Base-by-base conservation (phyloP, 176 grass and related monocot genomes). In the Oryza meyeriana region DNA sequence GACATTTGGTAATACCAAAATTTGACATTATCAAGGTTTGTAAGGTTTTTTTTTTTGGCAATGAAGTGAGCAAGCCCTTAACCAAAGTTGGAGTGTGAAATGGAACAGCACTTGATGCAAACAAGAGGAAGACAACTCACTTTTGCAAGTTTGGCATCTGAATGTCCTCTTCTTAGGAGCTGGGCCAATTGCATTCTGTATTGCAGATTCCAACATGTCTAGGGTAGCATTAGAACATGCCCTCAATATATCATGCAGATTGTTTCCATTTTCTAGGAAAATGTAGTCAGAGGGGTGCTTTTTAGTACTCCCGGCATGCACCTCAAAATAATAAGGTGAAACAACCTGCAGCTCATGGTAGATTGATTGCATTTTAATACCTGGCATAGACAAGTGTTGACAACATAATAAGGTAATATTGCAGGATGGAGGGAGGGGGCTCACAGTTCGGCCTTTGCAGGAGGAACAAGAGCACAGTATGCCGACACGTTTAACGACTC, bases 261-360 rank as follows among this genome's bases (percentile, higher is more conserved):
- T 89, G 65, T 75, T 91, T 83, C 92, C 92, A 75, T 81, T 94
- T 71, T 89, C 75, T 42, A 94, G 82, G 86, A 84, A 78, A 81
- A 94, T 94, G 67, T 88, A 91, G 78, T 94, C 86, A 0, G 92
- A 90, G 11, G 92, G 92, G 20, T 88, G 92, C 77, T 94, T 94
- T 67, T 94, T 94, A 27, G 81, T 71, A 42, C 92, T 94, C 59
- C 92, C 92, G 71, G 92, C 92, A 94, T 94, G 92, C 67, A 89
- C 88, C 84, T 94, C 89, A 28, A 94, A 94, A 18, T 89, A 76
- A 77, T 87, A 89, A 22, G 92, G 83, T 20, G 92, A 91, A 79
- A 94, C 86, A 28, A 76, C 84, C 92, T 94, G 84, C 76, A 66
- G 85, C 12, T 28, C 35, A 79, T 69, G 42, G 36, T 16, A 45